phyloP scores from a whole-genome alignment of 23 red algal species.

The Cyanidioschyzon merolae region DNA sequence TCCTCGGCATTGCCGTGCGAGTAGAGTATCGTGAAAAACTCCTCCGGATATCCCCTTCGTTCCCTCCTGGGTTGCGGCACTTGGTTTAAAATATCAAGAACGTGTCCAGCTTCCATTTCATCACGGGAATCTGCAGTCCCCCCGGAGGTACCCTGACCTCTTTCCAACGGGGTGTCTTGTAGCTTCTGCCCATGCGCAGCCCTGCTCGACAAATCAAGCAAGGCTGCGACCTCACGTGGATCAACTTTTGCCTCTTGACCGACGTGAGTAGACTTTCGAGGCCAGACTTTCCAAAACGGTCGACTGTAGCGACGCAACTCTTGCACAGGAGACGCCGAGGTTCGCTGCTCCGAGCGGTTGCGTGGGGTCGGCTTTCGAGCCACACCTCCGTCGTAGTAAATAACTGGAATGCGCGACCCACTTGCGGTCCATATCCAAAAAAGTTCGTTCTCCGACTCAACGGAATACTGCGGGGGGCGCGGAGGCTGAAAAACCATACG shows the following conservation, averaged over 20 bases:
- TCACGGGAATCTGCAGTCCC: neutral
- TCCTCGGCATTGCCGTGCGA: slow-evolving; percentile 76
- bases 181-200: no score
- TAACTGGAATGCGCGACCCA: neutral
- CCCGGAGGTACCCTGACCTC: neutral
- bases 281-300: neutral
- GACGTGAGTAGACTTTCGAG: neutral
- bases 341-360: neutral
- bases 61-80: neutral
- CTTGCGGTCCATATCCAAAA: neutral
- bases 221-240: neutral
- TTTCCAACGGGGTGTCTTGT: neutral
- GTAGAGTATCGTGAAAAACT: slow-evolving; percentile 37
- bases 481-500: slow-evolving; percentile 1
- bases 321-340: neutral
- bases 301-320: neutral
- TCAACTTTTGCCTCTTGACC: neutral
- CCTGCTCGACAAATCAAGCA: no score
- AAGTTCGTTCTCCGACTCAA: neutral
- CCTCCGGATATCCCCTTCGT: neutral
- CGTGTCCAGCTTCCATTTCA: neutral
- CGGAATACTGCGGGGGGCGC: neutral
- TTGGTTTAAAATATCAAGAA: neutral
- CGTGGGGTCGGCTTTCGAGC: neutral
- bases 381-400: neutral